Evolutionary conservation across 176 grass and related monocot genomes (phyloP).

Genomic region (Melocanna baccifera): DNA sequence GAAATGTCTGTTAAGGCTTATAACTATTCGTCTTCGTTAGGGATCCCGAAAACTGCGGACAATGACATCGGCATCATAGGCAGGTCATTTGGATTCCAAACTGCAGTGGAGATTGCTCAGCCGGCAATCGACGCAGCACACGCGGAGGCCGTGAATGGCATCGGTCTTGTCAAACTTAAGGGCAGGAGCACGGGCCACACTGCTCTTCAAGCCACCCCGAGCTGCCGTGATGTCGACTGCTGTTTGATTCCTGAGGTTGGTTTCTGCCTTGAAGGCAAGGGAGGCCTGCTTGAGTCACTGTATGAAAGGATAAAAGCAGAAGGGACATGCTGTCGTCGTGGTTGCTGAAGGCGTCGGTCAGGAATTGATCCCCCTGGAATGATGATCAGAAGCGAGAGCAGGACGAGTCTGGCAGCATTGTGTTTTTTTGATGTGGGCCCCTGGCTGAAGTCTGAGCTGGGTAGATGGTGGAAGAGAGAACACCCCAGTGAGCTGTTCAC

Average conservation of each 20-base stretch:
- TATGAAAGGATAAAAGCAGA: conserved; percentile 62
- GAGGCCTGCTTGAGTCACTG: conserved; percentile 74
- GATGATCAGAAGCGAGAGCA: conserved; percentile 56
- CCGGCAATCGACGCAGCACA: conserved; percentile 76
- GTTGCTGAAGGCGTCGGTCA: conserved; percentile 91
- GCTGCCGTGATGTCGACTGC: conserved; percentile 90
- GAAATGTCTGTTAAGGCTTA: background rate
- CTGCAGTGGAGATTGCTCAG: conserved; percentile 80
- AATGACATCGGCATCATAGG: conserved; percentile 99
- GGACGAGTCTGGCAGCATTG: conserved; percentile 70
- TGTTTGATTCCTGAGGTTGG: conserved; percentile 81
- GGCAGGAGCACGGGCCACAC: conserved; percentile 94
- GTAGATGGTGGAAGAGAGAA: conserved; percentile 74
- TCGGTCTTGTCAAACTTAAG: conserved; percentile 94
- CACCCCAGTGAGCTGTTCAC: conserved; percentile 66
- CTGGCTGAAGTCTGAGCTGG: conserved; percentile 69
- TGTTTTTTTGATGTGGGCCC: conserved; percentile 64
- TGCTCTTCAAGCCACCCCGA: conserved; percentile 72
- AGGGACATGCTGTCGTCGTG: conserved; percentile 68
- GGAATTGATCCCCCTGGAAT: conserved; percentile 54
- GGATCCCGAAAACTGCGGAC: conserved; percentile 85
- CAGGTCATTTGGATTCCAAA: conserved; percentile 89
- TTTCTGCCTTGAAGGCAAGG: conserved; percentile 80
- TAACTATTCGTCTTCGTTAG: background rate
- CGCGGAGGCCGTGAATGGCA: conserved; percentile 81